phyloP scores from a whole-genome alignment of 331 rosid species.

The Erythrophleum ivorense region DNA sequence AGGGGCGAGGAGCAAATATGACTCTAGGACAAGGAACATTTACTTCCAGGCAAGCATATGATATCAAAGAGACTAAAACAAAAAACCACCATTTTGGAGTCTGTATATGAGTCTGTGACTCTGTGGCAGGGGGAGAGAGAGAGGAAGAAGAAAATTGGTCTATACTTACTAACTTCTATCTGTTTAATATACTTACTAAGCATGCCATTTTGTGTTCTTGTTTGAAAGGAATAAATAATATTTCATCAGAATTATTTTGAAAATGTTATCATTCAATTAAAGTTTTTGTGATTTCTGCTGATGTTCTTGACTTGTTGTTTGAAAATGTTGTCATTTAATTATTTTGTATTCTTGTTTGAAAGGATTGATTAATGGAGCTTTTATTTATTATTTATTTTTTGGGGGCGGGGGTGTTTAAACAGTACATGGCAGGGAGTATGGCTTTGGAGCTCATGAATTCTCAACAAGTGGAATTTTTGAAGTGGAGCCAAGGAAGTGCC shows the following conservation, averaged over 20 bases:
- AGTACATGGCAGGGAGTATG: slow-evolving; percentile 93
- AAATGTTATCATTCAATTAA: not conserved
- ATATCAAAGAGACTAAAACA: not conserved
- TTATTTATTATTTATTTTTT: not conserved
- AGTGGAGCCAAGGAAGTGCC: slow-evolving; percentile 89
- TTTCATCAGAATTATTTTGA: not conserved
- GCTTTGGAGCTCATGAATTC: slow-evolving; percentile 90
- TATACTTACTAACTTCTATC: not conserved
- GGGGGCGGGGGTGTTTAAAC: slow-evolving; percentile 29
- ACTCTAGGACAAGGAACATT: not conserved
- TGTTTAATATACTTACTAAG: slow-evolving; percentile 9
- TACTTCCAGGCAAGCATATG: not conserved
- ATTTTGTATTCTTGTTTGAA: slow-evolving; percentile 13
- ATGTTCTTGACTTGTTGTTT: not conserved
- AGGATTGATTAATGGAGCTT: slow-evolving; percentile 3
- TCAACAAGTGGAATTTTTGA: slow-evolving; percentile 93
- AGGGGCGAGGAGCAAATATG: not conserved
- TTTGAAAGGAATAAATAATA: not conserved
- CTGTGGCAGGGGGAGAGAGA: too few relatives aligned
- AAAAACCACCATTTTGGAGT: not conserved
- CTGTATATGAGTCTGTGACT: not conserved
- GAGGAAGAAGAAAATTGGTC: too few relatives aligned
- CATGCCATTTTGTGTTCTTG: slow-evolving; percentile 1
- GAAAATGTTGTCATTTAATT: not conserved
- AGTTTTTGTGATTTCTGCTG: not conserved